These are phyloP conservation scores for Lentinula raphanica DNA, from an alignment of 768 basidiomycete genomes.

Conservation along the genomic window DNA sequence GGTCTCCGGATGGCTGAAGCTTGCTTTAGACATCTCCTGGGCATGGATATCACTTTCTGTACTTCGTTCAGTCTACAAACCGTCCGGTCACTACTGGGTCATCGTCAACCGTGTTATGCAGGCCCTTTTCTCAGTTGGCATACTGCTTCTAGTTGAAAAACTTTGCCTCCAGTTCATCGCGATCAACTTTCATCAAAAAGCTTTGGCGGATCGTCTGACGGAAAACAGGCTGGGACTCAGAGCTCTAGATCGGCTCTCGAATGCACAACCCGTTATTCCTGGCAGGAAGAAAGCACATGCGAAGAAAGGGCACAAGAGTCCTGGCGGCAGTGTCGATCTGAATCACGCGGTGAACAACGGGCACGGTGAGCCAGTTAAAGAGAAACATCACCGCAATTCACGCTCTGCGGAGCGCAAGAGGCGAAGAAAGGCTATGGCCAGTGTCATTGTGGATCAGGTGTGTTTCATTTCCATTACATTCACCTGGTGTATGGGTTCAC, in stretches of 20 bases:
- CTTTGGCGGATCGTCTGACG: constrained; percentile 65
- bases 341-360: constrained; percentile 25
- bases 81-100: constrained; percentile 62
- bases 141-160: constrained; percentile 41
- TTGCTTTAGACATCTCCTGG: constrained; percentile 62
- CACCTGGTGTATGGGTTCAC: not conserved
- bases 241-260: constrained; percentile 67
- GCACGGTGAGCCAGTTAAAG: constrained; percentile 10
- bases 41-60: constrained; percentile 71
- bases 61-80: constrained; percentile 51
- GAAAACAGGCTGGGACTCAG: constrained; percentile 68
- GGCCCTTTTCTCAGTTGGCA: constrained; percentile 41
- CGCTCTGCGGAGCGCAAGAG: constrained; percentile 30
- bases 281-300: not conserved
- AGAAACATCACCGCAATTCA: constrained; percentile 18
- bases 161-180: constrained; percentile 70
- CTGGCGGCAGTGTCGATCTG: constrained; percentile 29
- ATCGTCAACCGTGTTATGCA: constrained; percentile 69
- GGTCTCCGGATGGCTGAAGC: constrained; percentile 67
- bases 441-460: constrained; percentile 67
- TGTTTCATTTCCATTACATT: constrained; percentile 6
- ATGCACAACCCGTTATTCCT: constrained; percentile 45
- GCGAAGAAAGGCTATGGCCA: constrained; percentile 48
- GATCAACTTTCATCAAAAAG: constrained; percentile 75
- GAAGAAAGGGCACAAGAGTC: constrained; percentile 35